Evolutionary conservation across 148 eudicot genomes (phyloP), one percentile per base, ranked within the genome.

Genomic region (Drosera capensis): DNA sequence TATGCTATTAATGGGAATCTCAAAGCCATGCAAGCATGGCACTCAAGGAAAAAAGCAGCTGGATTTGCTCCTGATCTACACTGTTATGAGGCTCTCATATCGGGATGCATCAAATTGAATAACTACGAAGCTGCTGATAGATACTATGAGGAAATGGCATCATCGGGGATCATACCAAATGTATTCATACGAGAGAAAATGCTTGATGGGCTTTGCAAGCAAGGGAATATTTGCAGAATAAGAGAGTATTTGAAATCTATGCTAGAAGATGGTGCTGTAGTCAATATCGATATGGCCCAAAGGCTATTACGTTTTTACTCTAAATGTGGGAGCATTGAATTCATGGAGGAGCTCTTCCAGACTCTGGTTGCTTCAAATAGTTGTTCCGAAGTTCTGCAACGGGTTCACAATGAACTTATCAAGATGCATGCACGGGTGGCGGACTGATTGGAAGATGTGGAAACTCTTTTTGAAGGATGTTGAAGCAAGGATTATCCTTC

Each of bases 391-490:
- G 52, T 62, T 46, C 30, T 61, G 17, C 52, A 69, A 0, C 20
- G 45, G 35, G 55, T 68, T 7, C 67, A 71, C 11, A 47, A 37
- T 49, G 66, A 62, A 25, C 45, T 71, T 29, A 65, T 71, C 48
- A 38, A 57, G 47, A 48, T 56, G 48, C 71, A 62, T 47, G 69
- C 77, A n/a, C n/a, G n/a, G 11, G 49, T 15, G 45, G 43, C 52
- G 20, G 78, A 68, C 47, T 55, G 78, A 59, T 51, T 71, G 40
- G 78, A 76, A 48, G 74, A 71, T 48, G 60, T 68, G 47, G 77
- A 75, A 56, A 61, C 54, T 56, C 64, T 37, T 61, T 68, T 43
- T 74, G 74, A 41, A 64, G 77, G 63, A 75, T 75, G 82, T 51
- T 71, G 51, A 71, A 56, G 37, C 49, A 62, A 48, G 71, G 69